These are phyloP conservation scores for Boletus tomentosulus DNA, from an alignment of 768 basidiomycete species.

Conservation along the genomic window DNA sequence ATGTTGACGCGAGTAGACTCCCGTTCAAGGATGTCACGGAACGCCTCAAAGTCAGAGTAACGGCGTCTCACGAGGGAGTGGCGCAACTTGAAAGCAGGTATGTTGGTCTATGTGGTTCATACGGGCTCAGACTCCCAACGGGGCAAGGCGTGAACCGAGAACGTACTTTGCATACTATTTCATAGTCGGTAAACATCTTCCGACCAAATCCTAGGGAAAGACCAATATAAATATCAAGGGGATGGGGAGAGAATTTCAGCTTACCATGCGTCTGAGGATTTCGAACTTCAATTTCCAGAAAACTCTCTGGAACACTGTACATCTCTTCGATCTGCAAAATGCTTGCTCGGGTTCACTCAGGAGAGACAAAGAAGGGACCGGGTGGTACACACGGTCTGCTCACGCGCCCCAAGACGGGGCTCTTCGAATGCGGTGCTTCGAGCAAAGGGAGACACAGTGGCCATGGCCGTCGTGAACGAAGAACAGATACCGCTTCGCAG, in stretches of 20 bases:
- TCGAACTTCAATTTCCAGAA: constrained; percentile 94
- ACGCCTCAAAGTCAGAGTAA: constrained; percentile 94
- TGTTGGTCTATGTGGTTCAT: constrained; percentile 71
- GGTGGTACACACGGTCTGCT: constrained; percentile 49
- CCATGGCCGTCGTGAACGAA: constrained; percentile 27
- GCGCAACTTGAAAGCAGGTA: constrained; percentile 97
- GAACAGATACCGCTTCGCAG: constrained; percentile 14
- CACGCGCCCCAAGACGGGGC: constrained; percentile 43
- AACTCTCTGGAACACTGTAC: constrained; percentile 96
- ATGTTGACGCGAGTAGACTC: constrained; percentile 98
- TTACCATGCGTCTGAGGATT: constrained; percentile 96
- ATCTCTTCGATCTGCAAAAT: constrained; percentile 85
- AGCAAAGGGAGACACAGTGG: constrained; percentile 55
- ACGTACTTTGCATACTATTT: constrained; percentile 90
- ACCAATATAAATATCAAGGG: background rate
- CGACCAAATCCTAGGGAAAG: constrained; percentile 68
- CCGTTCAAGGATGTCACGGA: constrained; percentile 95
- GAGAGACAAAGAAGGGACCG: constrained; percentile 5
- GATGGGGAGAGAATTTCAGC: background rate
- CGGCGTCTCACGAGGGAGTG: constrained; percentile 84
- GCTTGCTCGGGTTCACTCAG: constrained; percentile 34
- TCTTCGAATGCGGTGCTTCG: constrained; percentile 56
- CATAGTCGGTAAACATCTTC: constrained; percentile 99
- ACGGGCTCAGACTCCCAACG: constrained; percentile 1
- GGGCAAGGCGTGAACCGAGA: background rate